Conservation (phyloP, 805 yeast genomes). For the Wickerhamiella spandovensis region DNA sequence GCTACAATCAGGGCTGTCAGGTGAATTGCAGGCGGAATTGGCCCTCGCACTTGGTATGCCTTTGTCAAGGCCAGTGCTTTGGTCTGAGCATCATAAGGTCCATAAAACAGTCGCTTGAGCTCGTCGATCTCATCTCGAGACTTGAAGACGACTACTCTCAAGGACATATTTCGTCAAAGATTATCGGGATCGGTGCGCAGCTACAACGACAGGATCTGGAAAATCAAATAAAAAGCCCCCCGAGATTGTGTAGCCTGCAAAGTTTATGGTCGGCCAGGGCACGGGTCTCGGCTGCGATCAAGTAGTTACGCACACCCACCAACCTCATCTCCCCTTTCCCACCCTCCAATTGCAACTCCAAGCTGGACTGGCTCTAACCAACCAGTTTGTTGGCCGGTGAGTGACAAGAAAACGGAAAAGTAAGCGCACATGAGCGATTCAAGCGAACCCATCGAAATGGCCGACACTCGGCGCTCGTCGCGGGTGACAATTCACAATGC, state of each 20-base stretch:
- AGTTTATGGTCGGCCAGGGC: too few species aligned
- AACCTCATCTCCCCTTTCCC: too few species aligned
- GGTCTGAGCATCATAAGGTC: slow-evolving; percentile 9
- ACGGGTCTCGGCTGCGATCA: not conserved
- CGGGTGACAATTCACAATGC: slow-evolving; percentile 2
- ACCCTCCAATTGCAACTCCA: not conserved
- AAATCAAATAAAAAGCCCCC: too few species aligned
- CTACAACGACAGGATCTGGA: too few species aligned
- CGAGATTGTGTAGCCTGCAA: too few species aligned
- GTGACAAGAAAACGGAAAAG: not conserved
- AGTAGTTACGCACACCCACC: too few species aligned
- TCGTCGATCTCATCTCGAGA: slow-evolving; percentile 7
- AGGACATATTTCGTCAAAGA: not conserved
- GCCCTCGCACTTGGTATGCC: slow-evolving; percentile 19
- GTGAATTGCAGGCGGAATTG: slow-evolving; percentile 18
- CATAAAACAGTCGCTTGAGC: slow-evolving; percentile 14
- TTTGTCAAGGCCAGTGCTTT: slow-evolving; percentile 14
- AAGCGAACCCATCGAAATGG: not conserved
- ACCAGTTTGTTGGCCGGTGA: not conserved
- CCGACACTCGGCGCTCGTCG: not conserved
- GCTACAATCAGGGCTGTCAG: slow-evolving; percentile 16
- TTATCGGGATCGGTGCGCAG: too few species aligned
- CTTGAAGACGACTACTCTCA: slow-evolving; percentile 15
- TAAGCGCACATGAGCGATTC: not conserved
- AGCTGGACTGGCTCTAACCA: not conserved